Conservation (phyloP, 1,284 basidiomycete genomes). For the Austropuccinia psidii region DNA sequence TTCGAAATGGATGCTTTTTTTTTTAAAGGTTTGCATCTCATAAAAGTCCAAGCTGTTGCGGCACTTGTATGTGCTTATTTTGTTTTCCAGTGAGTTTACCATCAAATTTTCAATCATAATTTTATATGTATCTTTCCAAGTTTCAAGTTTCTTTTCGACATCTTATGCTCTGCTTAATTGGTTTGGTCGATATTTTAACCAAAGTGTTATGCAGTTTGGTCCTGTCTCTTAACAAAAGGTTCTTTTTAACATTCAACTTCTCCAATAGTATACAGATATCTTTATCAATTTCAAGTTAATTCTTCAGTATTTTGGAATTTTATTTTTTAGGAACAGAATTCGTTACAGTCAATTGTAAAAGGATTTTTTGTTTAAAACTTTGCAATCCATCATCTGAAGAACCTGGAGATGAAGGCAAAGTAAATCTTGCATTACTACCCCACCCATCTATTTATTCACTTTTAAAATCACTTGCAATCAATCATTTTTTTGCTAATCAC, state of each 20-base stretch:
- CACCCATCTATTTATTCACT: background rate
- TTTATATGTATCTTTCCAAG: background rate
- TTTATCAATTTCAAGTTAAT: no score
- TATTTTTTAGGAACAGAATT: background rate
- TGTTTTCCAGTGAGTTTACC: slow-evolving; percentile 26
- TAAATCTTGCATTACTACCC: background rate
- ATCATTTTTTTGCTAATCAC: background rate
- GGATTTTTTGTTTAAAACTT: background rate
- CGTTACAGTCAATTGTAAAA: background rate
- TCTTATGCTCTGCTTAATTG: background rate
- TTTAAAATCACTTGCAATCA: background rate
- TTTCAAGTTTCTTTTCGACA: background rate
- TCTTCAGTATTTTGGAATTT: background rate
- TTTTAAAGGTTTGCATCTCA: background rate
- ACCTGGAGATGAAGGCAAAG: slow-evolving; percentile 6
- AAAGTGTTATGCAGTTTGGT: slow-evolving; percentile 30
- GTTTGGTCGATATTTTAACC: background rate
- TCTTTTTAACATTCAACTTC: background rate
- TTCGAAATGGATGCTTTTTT: background rate
- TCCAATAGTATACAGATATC: background rate
- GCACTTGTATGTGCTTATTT: slow-evolving; percentile 7
- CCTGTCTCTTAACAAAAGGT: slow-evolving; percentile 31
- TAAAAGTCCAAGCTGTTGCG: slow-evolving; percentile 12
- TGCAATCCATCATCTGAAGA: background rate
- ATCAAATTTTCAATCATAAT: background rate